Evolutionary conservation across 2,329 filamentous ascomycete species (phyloP).

Genomic region (Neofusicoccum parvum): DNA sequence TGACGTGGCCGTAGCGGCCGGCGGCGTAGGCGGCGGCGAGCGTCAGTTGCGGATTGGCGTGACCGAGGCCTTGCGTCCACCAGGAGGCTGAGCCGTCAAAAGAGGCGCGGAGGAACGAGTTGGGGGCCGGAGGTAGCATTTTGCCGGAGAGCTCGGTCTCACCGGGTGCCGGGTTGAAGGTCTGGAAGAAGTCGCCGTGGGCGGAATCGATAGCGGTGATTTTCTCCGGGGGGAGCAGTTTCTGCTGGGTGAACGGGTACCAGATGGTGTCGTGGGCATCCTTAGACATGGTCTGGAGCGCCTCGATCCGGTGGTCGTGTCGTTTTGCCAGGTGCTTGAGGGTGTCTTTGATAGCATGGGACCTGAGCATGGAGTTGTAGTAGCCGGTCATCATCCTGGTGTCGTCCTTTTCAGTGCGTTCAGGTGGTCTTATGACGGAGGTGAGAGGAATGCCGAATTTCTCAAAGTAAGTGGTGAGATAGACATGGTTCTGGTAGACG

Average conservation of each 20-base stretch:
- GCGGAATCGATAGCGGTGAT: conserved; percentile 81
- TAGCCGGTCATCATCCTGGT: conserved; percentile 59
- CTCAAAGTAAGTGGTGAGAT: conserved; percentile 68
- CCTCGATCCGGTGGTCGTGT: conserved; percentile 59
- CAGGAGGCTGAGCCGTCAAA: conserved; percentile 87
- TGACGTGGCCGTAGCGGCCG: conserved; percentile 82
- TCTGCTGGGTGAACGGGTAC: conserved; percentile 88
- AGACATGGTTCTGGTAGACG: conserved; percentile 68
- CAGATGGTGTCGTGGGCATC: conserved; percentile 70
- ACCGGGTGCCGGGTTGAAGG: conserved; percentile 35
- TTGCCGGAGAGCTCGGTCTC: conserved; percentile 33
- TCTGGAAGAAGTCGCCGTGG: conserved; percentile 76
- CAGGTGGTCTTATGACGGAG: conserved; percentile 49
- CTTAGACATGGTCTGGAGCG: conserved; percentile 62
- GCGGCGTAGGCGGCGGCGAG: conserved; percentile 79
- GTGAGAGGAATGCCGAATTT: conserved; percentile 59
- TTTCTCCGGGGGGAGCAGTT: conserved; percentile 59
- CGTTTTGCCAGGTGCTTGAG: conserved; percentile 55
- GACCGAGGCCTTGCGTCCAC: conserved; percentile 89
- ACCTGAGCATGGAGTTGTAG: conserved; percentile 55
- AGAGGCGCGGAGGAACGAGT: conserved; percentile 56
- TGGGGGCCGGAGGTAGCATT: too few species aligned
- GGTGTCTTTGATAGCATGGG: conserved; percentile 46
- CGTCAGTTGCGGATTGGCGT: conserved; percentile 71
- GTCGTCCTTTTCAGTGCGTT: conserved; percentile 46